These are phyloP conservation scores for Wilcoxina mikolae DNA, from an alignment of 495 filamentous ascomycete genomes.

Conservation along the genomic window DNA sequence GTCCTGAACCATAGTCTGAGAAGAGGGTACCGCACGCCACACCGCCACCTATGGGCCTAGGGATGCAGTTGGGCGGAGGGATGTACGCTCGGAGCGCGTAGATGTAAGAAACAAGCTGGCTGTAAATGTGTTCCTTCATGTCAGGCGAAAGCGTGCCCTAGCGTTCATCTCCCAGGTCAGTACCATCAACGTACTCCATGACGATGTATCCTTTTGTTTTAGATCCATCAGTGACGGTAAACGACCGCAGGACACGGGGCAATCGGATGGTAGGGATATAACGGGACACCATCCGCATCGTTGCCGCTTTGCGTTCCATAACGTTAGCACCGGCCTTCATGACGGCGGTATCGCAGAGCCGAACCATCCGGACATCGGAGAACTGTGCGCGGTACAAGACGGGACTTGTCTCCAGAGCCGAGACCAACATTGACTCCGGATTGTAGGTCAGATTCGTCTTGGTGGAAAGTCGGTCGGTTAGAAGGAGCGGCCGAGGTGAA, in stretches of 20 bases:
- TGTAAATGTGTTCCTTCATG: not conserved
- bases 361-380: not conserved
- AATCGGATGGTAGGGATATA: not conserved
- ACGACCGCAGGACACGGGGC: not conserved
- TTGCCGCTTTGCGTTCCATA: not conserved
- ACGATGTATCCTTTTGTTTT: not conserved
- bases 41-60: not conserved
- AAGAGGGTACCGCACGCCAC: not conserved
- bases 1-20: not conserved
- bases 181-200: not conserved
- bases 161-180: not conserved
- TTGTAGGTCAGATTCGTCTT: too few relatives aligned
- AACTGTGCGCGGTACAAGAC: not conserved
- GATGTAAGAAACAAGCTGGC: not conserved
- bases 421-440: not conserved
- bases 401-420: not conserved
- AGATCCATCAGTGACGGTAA: not conserved
- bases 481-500: too few relatives aligned
- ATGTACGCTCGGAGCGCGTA: not conserved
- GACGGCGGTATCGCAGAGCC: not conserved
- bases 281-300: not conserved
- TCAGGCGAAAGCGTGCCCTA: not conserved
- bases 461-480: too few relatives aligned
- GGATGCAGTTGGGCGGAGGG: not conserved
- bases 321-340: not conserved